Base-by-base conservation (phyloP, 345 rosid genomes). In the Stellera chamaejasme region DNA sequence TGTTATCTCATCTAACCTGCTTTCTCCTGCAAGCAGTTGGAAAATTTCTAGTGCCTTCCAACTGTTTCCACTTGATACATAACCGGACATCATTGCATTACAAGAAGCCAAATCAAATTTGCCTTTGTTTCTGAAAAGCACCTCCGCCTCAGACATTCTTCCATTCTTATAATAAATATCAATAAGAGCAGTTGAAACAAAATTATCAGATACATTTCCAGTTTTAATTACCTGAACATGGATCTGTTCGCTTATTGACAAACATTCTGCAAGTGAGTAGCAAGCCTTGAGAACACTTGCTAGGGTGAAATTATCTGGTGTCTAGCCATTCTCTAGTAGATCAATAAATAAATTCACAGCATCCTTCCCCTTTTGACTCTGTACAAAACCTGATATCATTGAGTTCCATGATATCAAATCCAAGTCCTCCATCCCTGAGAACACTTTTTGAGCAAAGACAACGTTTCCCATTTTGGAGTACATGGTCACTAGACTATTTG, bases 341-440 rank as follows among this genome's bases (percentile, higher is more conserved):
- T 70, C 64, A 58, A 65, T 59, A 63, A 82, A 77, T 25, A 71
- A 43, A 61, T 48, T 48, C 65, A 77, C 64, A 5, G 89, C 69
- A 60, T 80, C 79, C 32, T 56, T 44, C 26, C 68, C 78, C 54
- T 75, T 52, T 56, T 78, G 70, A 66, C 59, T 69, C 61, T 67
- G 82, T 27, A 68, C 50, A 55, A 51, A 61, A 32, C 83, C 62
- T 3, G 77, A 73, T 45, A 82, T 75, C 66, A 82, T 62, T 5
- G 89, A 82, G 61, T 80, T 82, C 85, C 89, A 82, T 23, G 89
- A 73, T 52, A 82, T 68, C 63, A 82, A 71, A 75, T 82, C 83
- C 54, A 72, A 16, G 51, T 77, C 79, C 44, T 65, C 59, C 89
- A 80, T 77, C 43, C 27, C 43, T 26, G 49, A 6, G 70, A 75